Conservation (phyloP, 2,329 filamentous ascomycete genomes). For the Aspergillus fructus region DNA sequence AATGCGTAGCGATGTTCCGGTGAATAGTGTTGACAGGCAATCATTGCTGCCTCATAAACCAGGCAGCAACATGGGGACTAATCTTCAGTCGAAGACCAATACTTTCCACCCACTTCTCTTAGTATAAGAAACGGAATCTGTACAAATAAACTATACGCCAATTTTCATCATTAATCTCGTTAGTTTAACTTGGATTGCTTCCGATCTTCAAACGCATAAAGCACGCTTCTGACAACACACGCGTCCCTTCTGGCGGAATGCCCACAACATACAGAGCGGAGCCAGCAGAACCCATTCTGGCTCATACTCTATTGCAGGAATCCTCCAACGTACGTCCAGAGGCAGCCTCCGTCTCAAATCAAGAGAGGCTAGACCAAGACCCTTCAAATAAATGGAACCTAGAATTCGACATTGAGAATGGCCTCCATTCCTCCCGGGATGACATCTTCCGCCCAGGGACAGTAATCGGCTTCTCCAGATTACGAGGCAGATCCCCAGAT, state of each 20-base stretch:
- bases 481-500: constrained; percentile 23
- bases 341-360: background rate
- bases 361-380: background rate
- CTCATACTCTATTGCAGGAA: constrained; percentile 28
- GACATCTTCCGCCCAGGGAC: constrained; percentile 28
- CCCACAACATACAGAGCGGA: constrained; percentile 26
- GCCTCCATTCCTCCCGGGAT: constrained; percentile 15
- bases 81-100: background rate
- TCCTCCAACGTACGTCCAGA: background rate
- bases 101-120: background rate
- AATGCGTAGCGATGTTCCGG: too few species aligned
- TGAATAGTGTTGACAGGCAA: too few species aligned
- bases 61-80: constrained; percentile 4
- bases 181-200: background rate
- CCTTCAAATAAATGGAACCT: constrained; percentile 26
- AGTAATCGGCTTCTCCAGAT: constrained; percentile 34
- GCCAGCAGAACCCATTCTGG: constrained; percentile 33
- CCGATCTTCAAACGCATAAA: background rate
- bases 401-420: constrained; percentile 21
- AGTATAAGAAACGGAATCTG: background rate
- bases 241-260: constrained; percentile 14
- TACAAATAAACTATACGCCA: background rate
- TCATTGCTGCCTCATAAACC: constrained; percentile 3
- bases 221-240: too few species aligned
- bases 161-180: background rate